A percentile compares a stretch with the other conserved stretches of the same genome.
phyloP scores from a whole-genome alignment of 345 rosid species.

The Melastoma malabathricum region DNA sequence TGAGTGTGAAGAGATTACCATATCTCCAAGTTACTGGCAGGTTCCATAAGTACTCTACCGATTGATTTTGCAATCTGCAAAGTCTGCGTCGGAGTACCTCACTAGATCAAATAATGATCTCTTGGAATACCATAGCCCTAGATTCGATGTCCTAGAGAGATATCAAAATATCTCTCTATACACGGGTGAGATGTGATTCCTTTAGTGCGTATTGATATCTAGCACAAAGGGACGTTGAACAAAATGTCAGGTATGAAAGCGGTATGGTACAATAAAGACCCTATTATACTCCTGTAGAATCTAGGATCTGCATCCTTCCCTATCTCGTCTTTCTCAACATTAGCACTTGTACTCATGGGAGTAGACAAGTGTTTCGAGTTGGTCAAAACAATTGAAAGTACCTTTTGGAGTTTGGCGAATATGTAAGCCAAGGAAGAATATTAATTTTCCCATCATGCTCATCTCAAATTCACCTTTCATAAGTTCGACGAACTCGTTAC shows the following conservation, averaged over 20 bases:
- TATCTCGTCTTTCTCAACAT: neutral
- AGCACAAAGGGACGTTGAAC: neutral
- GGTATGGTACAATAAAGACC: neutral
- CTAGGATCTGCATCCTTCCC: neutral
- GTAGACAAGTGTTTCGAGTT: no score
- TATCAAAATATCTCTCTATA: neutral
- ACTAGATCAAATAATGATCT: no score
- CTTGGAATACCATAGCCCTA: neutral
- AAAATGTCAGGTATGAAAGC: neutral
- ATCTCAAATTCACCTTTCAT: neutral
- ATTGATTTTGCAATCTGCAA: no score
- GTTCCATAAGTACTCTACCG: no score
- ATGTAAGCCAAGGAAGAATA: no score
- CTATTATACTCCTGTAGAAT: neutral
- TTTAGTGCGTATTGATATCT: fast-evolving
- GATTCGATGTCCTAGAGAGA: fast-evolving
- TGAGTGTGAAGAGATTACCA: neutral
- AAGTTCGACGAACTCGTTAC: neutral
- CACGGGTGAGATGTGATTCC: neutral
- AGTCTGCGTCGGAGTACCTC: no score
- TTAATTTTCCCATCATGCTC: no score
- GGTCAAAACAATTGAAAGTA: no score
- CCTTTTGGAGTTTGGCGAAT: no score
- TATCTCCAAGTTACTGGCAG: no score
- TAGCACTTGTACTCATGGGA: neutral